Base-by-base conservation (phyloP, 805 yeast species). In the Debaryomyces prosopidis region DNA sequence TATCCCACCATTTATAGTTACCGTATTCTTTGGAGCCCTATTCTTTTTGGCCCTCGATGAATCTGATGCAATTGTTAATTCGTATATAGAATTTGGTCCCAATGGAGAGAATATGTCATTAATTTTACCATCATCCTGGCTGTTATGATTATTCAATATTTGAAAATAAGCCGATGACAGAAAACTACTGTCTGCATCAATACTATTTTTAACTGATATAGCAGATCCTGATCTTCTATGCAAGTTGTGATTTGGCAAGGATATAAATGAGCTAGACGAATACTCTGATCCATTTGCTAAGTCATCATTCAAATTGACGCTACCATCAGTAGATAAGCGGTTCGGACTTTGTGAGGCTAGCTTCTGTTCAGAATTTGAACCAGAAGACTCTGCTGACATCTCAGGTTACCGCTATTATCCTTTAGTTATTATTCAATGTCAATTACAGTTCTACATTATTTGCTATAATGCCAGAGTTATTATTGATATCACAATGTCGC, bases 51-150 rank as follows among this genome's bases (percentile, higher is more conserved):
- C 43, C 15, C 75, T 56, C n/a, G 75, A 69, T n/a, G 54, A 41
- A 58, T 83, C 82, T 14, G 79, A 76, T 30, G 77, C 85, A 41
- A 84, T 79, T 1, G 90, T 84, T 43, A 90, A 69, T 55, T 87
- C 94, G 58, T 77, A 87, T 28, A 89, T 82, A 4, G 96, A 84
- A 57, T 87, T 88, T 40, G 86, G 82, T 1, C 88, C 88, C 52
- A 85, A 60, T 1, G 87, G 84, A 18, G 82, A 75, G 11, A 75
- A 70, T 1, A 69, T 38, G 16, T 53, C 56, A 11, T 57, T 50
- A 10, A 18, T 37, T 11, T 36, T 47, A 12, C 41, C 18, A 11
- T 46, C 46, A 9, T 57, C 59, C 23, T 55, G 55, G 18, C 31
- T 17, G 12, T 14, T n/a, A 26, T 55, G 58, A 17, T 45, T 49